Evolutionary conservation across 495 filamentous ascomycete genomes (phyloP).

Genomic region (Podospora conica): DNA sequence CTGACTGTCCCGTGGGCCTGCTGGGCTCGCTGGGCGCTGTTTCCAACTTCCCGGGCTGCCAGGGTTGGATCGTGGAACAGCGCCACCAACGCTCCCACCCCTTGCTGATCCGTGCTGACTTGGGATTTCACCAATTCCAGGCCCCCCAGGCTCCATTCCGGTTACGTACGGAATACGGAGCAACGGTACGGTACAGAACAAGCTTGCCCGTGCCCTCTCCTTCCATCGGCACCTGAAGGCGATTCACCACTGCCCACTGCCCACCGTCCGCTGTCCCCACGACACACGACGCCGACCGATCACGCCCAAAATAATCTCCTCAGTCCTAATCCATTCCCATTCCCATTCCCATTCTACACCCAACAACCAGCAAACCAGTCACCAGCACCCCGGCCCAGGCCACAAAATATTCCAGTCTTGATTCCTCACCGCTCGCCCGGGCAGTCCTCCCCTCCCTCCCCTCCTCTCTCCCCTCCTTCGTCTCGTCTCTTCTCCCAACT

Average conservation of each 20-base stretch:
- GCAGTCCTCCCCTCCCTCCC: neutral
- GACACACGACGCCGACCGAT: neutral
- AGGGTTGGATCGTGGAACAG: no score
- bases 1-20: no score
- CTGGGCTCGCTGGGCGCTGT: neutral
- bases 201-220: neutral
- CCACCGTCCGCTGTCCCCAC: neutral
- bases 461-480: neutral
- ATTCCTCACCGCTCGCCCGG: neutral
- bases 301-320: neutral
- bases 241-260: neutral
- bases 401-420: neutral
- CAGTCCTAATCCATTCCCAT: neutral
- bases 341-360: neutral
- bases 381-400: neutral
- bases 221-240: neutral
- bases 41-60: no score
- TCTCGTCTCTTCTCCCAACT: neutral
- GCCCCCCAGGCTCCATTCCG: neutral
- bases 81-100: neutral
- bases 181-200: neutral
- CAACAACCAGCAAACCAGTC: neutral
- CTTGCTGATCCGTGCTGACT: neutral
- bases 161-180: neutral
- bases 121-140: neutral